Conservation (phyloP, 148 eudicot species). For the Linanthus parryae region DNA sequence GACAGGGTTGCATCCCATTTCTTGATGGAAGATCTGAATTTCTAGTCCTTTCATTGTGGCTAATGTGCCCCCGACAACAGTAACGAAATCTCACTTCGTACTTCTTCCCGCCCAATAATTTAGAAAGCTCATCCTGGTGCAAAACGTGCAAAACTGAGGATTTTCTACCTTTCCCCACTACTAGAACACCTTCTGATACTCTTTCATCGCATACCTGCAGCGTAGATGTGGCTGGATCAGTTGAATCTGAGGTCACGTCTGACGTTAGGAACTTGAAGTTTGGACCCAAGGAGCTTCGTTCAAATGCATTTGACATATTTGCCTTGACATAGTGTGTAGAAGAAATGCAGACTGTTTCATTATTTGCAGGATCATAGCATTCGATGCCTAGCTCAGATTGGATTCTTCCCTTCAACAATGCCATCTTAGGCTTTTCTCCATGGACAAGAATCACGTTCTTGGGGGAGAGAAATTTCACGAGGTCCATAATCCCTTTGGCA, state of each 20-base stretch:
- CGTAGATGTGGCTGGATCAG: conserved; percentile 10
- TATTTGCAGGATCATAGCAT: conserved; percentile 74
- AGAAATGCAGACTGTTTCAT: conserved; percentile 47
- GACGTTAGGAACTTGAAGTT: conserved; percentile 48
- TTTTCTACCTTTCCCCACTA: conserved; percentile 32
- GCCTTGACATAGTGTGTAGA: conserved; percentile 59
- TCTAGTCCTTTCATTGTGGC: conserved; percentile 5
- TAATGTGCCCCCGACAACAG: conserved; percentile 45
- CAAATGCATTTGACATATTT: conserved; percentile 48
- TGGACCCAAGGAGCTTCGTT: conserved; percentile 47
- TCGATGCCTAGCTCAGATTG: conserved; percentile 56
- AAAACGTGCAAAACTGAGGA: conserved; percentile 49
- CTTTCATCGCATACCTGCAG: conserved; percentile 55
- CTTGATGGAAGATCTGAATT: no score
- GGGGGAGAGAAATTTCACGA: conserved; percentile 72
- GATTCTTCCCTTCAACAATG: conserved; percentile 49
- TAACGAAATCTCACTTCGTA: conserved; percentile 30
- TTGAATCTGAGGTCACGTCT: conserved; percentile 21
- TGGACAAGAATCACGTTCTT: conserved; percentile 89
- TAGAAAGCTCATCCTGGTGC: conserved; percentile 54
- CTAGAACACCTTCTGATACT: conserved; percentile 57
- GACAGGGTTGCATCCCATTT: no score
- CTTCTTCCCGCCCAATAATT: conserved; percentile 24
- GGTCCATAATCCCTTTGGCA: conserved; percentile 98
- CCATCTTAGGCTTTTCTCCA: conserved; percentile 94